These are phyloP conservation scores for Pleurotus ostreatus DNA, from an alignment of 768 basidiomycete species.

Conservation along the genomic window DNA sequence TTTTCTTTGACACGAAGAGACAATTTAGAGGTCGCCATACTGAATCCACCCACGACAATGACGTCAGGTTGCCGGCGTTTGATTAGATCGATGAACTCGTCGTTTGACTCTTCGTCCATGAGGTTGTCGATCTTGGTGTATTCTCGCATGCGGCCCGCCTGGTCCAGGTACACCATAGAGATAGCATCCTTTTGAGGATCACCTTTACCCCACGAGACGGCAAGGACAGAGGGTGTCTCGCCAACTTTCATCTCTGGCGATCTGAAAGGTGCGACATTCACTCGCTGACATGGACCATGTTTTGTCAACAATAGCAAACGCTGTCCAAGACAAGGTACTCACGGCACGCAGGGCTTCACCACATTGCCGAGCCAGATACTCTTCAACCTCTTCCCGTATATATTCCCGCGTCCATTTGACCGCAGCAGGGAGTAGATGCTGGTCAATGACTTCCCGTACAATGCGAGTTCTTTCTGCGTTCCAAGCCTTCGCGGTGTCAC, in stretches of 20 bases:
- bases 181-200: conserved; percentile 91
- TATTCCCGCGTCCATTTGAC: conserved; percentile 89
- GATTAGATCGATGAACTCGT: conserved; percentile 80
- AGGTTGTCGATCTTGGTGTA: conserved; percentile 88
- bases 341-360: conserved; percentile 69
- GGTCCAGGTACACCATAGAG: conserved; percentile 79
- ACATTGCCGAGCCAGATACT: conserved; percentile 67
- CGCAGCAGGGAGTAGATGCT: conserved; percentile 79
- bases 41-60: conserved; percentile 87
- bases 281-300: conserved; percentile 47
- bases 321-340: conserved; percentile 18
- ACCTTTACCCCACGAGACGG: conserved; percentile 93
- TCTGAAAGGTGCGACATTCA: conserved; percentile 76
- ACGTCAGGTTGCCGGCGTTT: conserved; percentile 82
- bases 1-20: conserved; percentile 60
- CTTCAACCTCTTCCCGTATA: conserved; percentile 87
- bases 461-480: conserved; percentile 80
- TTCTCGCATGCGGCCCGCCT: conserved; percentile 87
- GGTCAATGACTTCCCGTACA: conserved; percentile 73
- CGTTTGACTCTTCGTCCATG: conserved; percentile 57
- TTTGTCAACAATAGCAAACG: conserved; percentile 7
- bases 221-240: conserved; percentile 75
- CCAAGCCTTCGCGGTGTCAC: conserved; percentile 86
- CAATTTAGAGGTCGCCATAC: conserved; percentile 72
- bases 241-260: conserved; percentile 63